Evolutionary conservation across 768 basidiomycete genomes (phyloP).

Genomic region (Dictyophora rubrovolvata): DNA sequence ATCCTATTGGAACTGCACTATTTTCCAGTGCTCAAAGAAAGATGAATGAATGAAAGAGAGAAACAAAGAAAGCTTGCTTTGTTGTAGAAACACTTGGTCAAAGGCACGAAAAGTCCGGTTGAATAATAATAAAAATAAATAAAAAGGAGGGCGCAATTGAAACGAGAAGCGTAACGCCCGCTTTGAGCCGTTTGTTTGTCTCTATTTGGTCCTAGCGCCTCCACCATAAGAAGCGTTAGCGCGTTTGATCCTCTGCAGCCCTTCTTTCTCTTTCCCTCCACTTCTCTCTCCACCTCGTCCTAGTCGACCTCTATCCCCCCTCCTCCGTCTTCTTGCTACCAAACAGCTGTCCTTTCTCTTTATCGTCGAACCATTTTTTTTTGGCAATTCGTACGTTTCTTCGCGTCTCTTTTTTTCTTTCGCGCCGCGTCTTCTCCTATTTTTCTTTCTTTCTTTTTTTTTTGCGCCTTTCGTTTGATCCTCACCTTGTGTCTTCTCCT

Average conservation of each 20-base stretch:
- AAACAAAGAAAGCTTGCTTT: too few relatives aligned
- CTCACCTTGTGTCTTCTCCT: neutral
- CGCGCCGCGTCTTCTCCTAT: neutral
- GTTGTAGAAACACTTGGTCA: too few relatives aligned
- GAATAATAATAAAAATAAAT: too few relatives aligned
- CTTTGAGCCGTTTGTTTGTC: slow-evolving; percentile 1
- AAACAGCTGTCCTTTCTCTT: slow-evolving; percentile 29
- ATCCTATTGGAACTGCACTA: neutral
- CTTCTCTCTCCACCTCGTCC: slow-evolving; percentile 23
- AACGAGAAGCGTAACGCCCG: neutral
- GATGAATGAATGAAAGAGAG: too few relatives aligned
- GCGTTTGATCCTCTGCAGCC: slow-evolving; percentile 19
- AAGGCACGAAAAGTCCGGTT: too few relatives aligned
- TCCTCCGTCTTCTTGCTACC: slow-evolving; percentile 5
- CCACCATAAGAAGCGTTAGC: slow-evolving; percentile 25
- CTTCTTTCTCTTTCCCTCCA: slow-evolving; percentile 30
- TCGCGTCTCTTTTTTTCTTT: slow-evolving; percentile 30
- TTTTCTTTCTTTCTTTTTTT: neutral
- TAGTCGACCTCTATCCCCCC: slow-evolving; percentile 1
- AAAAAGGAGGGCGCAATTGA: neutral
- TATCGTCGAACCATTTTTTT: neutral
- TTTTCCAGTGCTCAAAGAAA: too few relatives aligned
- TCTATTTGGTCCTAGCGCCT: slow-evolving; percentile 4
- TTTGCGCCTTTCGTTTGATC: slow-evolving; percentile 10
- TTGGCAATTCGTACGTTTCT: slow-evolving; percentile 22